Conservation (phyloP, 164 flowering plant species). For the Macadamia integrifolia region DNA sequence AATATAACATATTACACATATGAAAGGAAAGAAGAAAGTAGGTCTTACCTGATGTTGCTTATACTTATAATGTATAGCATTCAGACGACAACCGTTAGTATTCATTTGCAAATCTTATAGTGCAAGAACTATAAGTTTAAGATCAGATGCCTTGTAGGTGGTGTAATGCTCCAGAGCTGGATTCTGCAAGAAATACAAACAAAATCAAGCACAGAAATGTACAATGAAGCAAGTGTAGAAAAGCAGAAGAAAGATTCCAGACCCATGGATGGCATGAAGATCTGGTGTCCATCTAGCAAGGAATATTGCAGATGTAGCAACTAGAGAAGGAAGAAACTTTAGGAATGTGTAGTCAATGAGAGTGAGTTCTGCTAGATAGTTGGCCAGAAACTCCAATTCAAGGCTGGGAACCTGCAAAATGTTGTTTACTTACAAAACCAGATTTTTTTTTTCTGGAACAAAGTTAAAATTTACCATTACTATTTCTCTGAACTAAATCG, state of each 20-base stretch:
- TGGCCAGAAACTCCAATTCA: slow-evolving; percentile 62
- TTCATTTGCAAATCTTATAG: slow-evolving; percentile 57
- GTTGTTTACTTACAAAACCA: background rate
- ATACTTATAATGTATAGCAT: slow-evolving; percentile 63
- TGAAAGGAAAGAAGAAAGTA: background rate
- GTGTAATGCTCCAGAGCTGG: slow-evolving; percentile 59
- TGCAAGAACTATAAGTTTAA: slow-evolving; percentile 43
- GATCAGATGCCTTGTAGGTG: slow-evolving; percentile 38
- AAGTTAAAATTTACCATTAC: background rate
- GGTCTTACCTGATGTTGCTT: slow-evolving; percentile 45
- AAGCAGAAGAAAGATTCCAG: slow-evolving; percentile 13
- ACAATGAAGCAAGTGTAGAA: background rate
- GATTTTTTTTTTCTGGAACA: background rate
- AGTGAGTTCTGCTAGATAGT: slow-evolving; percentile 61
- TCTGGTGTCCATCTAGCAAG: slow-evolving; percentile 70
- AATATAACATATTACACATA: background rate
- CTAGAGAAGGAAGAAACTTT: slow-evolving; percentile 47
- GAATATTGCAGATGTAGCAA: slow-evolving; percentile 68
- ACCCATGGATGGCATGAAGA: slow-evolving; percentile 67
- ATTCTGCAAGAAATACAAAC: slow-evolving; percentile 36
- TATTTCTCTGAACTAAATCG: background rate
- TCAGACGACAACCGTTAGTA: slow-evolving; percentile 29
- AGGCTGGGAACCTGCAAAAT: slow-evolving; percentile 18
- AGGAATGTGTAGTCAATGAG: slow-evolving; percentile 59
- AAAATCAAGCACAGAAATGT: background rate